Base-by-base conservation (phyloP, 257 asterid species). In the Scutellaria barbata region DNA sequence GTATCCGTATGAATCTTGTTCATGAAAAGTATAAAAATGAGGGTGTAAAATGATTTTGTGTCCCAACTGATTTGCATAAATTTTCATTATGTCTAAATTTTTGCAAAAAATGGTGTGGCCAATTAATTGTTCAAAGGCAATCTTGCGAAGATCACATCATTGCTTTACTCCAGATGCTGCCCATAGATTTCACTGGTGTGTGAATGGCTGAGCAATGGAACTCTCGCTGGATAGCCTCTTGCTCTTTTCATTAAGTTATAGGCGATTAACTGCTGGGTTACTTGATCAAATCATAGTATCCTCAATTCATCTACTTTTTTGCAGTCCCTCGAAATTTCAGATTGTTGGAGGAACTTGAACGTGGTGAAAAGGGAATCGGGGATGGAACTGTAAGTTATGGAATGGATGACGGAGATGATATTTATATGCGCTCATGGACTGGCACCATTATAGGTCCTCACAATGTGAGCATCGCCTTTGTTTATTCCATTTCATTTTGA, bases 371-470 rank as follows among this genome's bases (percentile, higher is more conserved):
- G 77, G 87, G 90, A 51, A 83, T 83, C 30, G 88, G 90, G 22
- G 88, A 85, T 76, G 87, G 86, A 18, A 81, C 88, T 10, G 90
- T 85, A 16, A 85, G 90, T 62, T 85, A 85, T 74, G 88, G 86
- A 55, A 84, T 84, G 86, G 89, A 84, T 68, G 89, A 84, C 50
- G 86, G 86, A 46, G 89, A 84, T 52, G 89, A 84, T 61, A 79
- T 84, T 53, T 84, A 81, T 25, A 82, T 85, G 89, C 83, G 89
- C 22, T 77, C 89, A 2, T 85, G 89, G 89, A 82, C 89, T 50
- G 89, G 97, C 77, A 92, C 96, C 72, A 85, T 89, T 10, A 81
- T 90, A 76, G 96, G 97, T 58, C 96, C 96, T 61, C 97, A 90
- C 72, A 90, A 86, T 18, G 96, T 90, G 68, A 71, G 87, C 69